phyloP scores from a whole-genome alignment of 192 early-diverging fungal genomes.

The Physocladia obscura region DNA sequence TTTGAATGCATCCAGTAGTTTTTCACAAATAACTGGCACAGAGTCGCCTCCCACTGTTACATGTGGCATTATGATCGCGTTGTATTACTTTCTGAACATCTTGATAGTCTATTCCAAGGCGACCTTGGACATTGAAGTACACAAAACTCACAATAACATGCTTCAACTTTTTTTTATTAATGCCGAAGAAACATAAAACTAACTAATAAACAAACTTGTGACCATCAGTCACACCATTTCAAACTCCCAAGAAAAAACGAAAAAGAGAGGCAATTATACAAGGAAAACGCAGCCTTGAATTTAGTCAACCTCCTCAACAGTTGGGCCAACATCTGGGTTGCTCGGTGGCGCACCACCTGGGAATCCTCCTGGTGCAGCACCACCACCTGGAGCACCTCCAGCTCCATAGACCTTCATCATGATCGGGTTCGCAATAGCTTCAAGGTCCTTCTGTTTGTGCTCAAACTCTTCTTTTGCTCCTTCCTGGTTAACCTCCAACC shows the following conservation, averaged over 20 bases:
- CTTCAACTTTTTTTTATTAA: not conserved
- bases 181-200: not conserved
- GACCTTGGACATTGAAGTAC: not conserved
- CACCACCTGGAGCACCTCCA: constrained; percentile 44
- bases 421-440: constrained; percentile 94
- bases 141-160: not conserved
- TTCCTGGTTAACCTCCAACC: constrained; percentile 92
- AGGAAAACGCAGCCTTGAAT: not conserved
- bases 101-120: no score
- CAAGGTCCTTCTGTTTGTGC: constrained; percentile 89
- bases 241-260: not conserved
- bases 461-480: constrained; percentile 98
- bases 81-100: no score
- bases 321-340: constrained; percentile 54
- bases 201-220: not conserved
- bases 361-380: constrained; percentile 54
- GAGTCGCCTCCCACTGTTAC: no score
- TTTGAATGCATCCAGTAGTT: no score
- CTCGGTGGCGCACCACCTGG: constrained; percentile 77
- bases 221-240: not conserved
- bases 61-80: no score
- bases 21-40: no score
- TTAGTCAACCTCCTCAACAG: constrained; percentile 55
- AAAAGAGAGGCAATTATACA: not conserved
- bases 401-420: constrained; percentile 92